These are phyloP conservation scores for Metarhizium album DNA, from an alignment of 2,329 filamentous ascomycete genomes.

Conservation along the genomic window DNA sequence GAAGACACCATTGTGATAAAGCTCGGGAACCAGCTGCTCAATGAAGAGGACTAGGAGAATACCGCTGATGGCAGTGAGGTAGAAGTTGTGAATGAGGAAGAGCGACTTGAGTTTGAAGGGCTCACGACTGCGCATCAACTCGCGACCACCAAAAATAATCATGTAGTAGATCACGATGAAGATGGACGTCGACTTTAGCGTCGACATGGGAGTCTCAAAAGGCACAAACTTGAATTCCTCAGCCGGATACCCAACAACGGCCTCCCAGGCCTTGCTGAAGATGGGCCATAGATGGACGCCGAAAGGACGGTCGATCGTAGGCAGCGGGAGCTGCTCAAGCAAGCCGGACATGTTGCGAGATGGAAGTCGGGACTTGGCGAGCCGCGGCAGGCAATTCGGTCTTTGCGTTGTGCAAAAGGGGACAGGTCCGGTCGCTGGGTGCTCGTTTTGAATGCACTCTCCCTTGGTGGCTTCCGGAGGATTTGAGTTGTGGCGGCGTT, in stretches of 20 bases:
- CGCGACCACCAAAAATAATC: conserved; percentile 85
- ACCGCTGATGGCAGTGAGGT: conserved; percentile 77
- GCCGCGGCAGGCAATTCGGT: background rate
- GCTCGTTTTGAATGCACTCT: background rate
- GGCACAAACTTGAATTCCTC: conserved; percentile 77
- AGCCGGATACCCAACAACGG: conserved; percentile 67
- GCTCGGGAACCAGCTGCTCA: conserved; percentile 79
- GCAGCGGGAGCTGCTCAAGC: conserved; percentile 51
- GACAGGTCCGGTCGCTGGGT: background rate
- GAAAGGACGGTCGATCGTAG: conserved; percentile 84
- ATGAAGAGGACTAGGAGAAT: conserved; percentile 74
- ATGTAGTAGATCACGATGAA: conserved; percentile 84
- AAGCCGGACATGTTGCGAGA: conserved; percentile 29
- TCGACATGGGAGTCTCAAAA: conserved; percentile 81
- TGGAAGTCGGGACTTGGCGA: conserved; percentile 5
- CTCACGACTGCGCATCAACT: conserved; percentile 79
- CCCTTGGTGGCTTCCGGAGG: background rate
- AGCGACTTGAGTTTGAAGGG: conserved; percentile 78
- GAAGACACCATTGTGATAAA: conserved; percentile 75
- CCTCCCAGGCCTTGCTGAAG: conserved; percentile 78
- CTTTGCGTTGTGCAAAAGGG: background rate
- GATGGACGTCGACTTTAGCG: conserved; percentile 68
- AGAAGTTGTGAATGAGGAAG: conserved; percentile 96
- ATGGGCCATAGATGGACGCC: conserved; percentile 87
- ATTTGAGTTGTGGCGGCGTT: background rate